Evolutionary conservation across 2,329 filamentous ascomycete genomes (phyloP), one percentile per base, ranked within the genome.

Genomic region (Bimuria novae-zelandiae): DNA sequence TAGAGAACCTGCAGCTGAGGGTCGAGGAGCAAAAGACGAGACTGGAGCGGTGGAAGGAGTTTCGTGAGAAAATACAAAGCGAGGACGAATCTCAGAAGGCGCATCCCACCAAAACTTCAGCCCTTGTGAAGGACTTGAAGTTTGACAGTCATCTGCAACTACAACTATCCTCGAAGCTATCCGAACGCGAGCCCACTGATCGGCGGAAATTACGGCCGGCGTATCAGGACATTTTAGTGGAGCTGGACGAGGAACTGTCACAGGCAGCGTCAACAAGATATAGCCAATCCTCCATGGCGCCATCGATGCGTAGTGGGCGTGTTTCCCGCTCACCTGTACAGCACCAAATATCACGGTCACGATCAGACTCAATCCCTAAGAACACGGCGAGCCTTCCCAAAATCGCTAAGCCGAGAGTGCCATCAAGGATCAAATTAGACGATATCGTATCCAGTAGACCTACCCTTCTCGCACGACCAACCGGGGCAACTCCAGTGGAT

Each of bases 41-140:
- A 33, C 72, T 96, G 23, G 80, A 84, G 47, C 86, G 82, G 69
- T 96, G 91, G 92, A 82, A 88, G 61, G 79, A 78, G n/a, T 90
- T 91, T 56, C 75, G 77, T 79, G 83, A 56, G 74, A 78, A 59
- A 43, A 45, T 73, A 29, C 57, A 59, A 30, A 56, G 53, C 12
- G 58, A 68, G 4, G 44, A 47, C 1, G 29, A 56, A 2, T 39
- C 35, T 2, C 23, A 54, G 1, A 19, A 52, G 11, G 35, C 27
- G 2, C 14, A n/a, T 10, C 44, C 27, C 14, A 30, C 32, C 11
- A 63, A 61, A 16, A 12, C 51, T 11, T 32, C 37, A 3, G 23
- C 37, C 12, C 5, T 49, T 23, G 36, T 49, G 2, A 63, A 57
- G 6, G 62, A 65, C 8, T 61, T 72, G 48, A 64, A 49, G 7